phyloP scores from a whole-genome alignment of 306 rosid genomes.

The Oemleria cerasiformis region DNA sequence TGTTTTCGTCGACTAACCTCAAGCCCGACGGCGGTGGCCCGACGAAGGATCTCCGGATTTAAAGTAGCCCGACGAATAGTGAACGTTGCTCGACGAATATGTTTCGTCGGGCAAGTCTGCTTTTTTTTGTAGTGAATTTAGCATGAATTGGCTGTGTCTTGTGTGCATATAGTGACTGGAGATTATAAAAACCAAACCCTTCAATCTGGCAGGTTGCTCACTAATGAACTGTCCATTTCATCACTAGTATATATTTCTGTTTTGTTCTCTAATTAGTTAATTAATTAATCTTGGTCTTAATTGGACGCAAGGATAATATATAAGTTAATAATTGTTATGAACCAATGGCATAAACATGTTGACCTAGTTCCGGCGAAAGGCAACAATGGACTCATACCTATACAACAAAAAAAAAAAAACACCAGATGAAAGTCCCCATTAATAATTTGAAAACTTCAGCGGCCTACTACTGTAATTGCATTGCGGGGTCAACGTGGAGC shows the following conservation, averaged over 20 bases:
- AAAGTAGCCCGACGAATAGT: too few relatives aligned
- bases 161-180: neutral
- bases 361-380: too few relatives aligned
- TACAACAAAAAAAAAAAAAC: too few relatives aligned
- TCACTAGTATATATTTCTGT: neutral
- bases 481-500: too few relatives aligned
- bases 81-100: too few relatives aligned
- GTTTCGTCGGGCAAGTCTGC: too few relatives aligned
- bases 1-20: too few relatives aligned
- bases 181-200: neutral
- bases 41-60: too few relatives aligned
- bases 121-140: too few relatives aligned
- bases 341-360: neutral
- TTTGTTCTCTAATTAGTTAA: neutral
- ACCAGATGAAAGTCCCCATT: neutral
- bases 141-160: conserved; percentile 11
- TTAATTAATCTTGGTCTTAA: neutral
- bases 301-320: neutral
- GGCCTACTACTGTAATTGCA: too few relatives aligned
- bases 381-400: too few relatives aligned
- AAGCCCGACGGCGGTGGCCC: too few relatives aligned
- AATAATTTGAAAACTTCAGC: neutral
- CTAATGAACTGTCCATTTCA: neutral
- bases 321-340: neutral
- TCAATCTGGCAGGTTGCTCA: neutral